Evolutionary conservation across 2,329 filamentous ascomycete genomes (phyloP), one percentile per base, ranked within the genome.

Genomic region (Xylariaceae sp.): DNA sequence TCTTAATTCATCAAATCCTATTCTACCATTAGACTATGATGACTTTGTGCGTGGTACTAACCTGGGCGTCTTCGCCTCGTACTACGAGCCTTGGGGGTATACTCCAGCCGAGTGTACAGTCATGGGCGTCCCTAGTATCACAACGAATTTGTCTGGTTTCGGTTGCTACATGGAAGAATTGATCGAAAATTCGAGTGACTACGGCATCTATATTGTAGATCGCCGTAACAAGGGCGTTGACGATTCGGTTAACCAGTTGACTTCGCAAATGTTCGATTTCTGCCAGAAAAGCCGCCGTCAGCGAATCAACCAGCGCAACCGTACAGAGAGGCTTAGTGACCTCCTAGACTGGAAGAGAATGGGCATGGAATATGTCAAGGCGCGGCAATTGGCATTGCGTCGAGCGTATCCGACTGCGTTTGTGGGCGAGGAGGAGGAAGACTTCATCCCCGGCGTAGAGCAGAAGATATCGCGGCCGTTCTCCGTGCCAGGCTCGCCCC

Each of bases 131-230:
- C 94, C 94, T 36, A 96, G 91, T 73, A 97, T 99, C 75, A 97
- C 94, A 9, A 97, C 93, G 23, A 99, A 99, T 74, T 78, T 99
- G 37, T 97, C 94, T 6, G 94, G 94, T 16, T 99, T 99, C 68
- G 94, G 94, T 43, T 97, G 94, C 75, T 97, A 99, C 74, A 99
- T 99, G 94, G 94, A 99, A 74, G 94, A 97, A 75, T 77, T 97
- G 63, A 97, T 99, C 62, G 93, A 97, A 75, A 97, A 97, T 75
- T 95, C 93, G 33, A 89, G 89, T 61, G 94, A 99, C 74, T 97
- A 99, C 69, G 94, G 94, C 62, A 97, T 99, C 75, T 97, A 97
- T 79, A 97, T 99, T 72, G 92, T 99, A 39, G 94, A 99, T 72
- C 89, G 94, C 51, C 86, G 94, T 42, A 89, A 85, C 77, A 97